Conservation (phyloP, 306 rosid genomes). For the Quillaja saponaria region DNA sequence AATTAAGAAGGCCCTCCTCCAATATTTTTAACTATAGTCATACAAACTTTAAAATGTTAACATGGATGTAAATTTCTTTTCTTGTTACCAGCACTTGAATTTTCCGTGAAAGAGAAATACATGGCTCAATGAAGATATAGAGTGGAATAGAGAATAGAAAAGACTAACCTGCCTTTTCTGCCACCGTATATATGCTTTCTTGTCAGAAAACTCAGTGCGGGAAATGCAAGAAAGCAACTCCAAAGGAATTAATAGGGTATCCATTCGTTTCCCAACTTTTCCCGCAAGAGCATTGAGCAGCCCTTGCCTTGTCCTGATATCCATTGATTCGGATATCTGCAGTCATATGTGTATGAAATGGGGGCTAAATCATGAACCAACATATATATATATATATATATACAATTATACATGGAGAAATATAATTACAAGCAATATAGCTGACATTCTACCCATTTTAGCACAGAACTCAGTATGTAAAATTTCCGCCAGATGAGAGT, state of each 20-base stretch:
- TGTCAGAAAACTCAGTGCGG: conserved; percentile 94
- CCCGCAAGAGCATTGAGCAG: conserved; percentile 90
- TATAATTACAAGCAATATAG: no score
- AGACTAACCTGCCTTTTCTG: conserved; percentile 93
- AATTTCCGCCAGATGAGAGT: no score
- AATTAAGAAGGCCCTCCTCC: conserved; percentile 96
- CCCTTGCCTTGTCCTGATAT: conserved; percentile 90
- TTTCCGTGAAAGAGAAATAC: conserved; percentile 29
- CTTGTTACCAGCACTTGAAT: conserved; percentile 27
- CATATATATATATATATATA: no score
- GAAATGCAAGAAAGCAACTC: conserved; percentile 88
- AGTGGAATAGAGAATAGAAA: conserved; percentile 19
- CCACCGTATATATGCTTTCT: conserved; percentile 91
- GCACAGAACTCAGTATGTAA: no score
- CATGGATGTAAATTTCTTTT: conserved; percentile 12
- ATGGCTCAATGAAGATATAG: conserved; percentile 17
- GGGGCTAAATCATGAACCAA: conserved; percentile 15
- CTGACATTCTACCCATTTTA: no score
- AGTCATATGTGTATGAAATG: conserved; percentile 25
- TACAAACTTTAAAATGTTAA: conserved; percentile 39
- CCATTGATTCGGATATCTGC: conserved; percentile 90
- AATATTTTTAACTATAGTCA: conserved; percentile 69
- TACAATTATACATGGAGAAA: no score
- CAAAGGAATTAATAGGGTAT: conserved; percentile 83
- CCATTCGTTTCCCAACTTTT: conserved; percentile 96